Evolutionary conservation across 768 basidiomycete species (phyloP).

Genomic region (Russula brevipes): DNA sequence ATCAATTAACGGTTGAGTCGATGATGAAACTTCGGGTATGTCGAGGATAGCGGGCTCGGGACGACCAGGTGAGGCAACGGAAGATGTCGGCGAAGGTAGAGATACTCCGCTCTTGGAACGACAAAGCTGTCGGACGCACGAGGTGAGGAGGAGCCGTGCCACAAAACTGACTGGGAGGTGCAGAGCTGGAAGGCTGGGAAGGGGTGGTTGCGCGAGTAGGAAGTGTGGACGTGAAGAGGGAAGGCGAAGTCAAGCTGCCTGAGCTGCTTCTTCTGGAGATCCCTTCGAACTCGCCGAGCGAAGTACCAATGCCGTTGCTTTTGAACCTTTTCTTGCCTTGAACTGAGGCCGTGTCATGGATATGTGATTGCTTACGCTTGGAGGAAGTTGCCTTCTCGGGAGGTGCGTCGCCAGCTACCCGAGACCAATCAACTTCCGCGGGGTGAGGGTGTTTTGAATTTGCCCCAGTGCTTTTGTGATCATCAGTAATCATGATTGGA

Average conservation of each 20-base stretch:
- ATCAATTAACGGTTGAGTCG: not conserved
- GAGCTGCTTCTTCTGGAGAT: slow-evolving; percentile 31
- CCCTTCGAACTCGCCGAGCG: slow-evolving; percentile 30
- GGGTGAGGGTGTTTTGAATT: slow-evolving; percentile 27
- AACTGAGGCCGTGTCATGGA: slow-evolving; percentile 26
- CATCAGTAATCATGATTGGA: slow-evolving; percentile 98
- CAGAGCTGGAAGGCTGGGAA: slow-evolving; percentile 24
- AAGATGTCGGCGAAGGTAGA: slow-evolving; percentile 20
- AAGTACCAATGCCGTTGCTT: slow-evolving; percentile 57
- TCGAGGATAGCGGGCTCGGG: slow-evolving; percentile 12
- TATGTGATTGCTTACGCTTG: slow-evolving; percentile 48
- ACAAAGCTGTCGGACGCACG: slow-evolving; percentile 12
- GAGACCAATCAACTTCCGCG: slow-evolving; percentile 47
- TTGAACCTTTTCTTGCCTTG: slow-evolving; percentile 57
- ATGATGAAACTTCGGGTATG: not conserved
- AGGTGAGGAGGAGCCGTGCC: slow-evolving; percentile 23
- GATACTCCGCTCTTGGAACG: slow-evolving; percentile 10
- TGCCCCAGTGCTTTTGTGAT: slow-evolving; percentile 77
- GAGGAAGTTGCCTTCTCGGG: slow-evolving; percentile 18
- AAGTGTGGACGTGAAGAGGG: slow-evolving; percentile 29
- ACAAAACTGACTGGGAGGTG: slow-evolving; percentile 21
- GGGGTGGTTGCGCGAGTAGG: slow-evolving; percentile 34
- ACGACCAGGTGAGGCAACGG: slow-evolving; percentile 8
- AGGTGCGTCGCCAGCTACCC: slow-evolving; percentile 20
- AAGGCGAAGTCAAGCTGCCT: slow-evolving; percentile 31